Percentiles rank a stretch among this genome's conserved stretches.
These are phyloP conservation scores for Theileria sp. DNA, from an alignment of 169 alveolate species.

Conservation along the genomic window DNA sequence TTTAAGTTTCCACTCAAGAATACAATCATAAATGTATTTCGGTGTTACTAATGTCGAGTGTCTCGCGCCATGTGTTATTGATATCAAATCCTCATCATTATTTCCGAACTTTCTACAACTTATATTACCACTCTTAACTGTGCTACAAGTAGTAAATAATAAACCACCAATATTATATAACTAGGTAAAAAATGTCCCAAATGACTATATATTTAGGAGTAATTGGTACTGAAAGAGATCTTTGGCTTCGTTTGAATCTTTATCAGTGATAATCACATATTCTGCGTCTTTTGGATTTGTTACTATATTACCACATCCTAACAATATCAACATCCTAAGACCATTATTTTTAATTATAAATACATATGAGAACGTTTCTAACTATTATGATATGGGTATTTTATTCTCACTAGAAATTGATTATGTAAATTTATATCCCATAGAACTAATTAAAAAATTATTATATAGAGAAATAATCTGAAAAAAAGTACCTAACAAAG, in stretches of 20 bases:
- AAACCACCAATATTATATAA: neutral
- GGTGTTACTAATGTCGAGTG: constrained; percentile 70
- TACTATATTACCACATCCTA: constrained; percentile 75
- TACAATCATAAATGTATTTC: constrained; percentile 66
- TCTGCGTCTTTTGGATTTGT: constrained; percentile 70
- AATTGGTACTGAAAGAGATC: constrained; percentile 31
- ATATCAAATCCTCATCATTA: constrained; percentile 59
- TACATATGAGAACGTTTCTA: neutral
- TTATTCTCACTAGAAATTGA: neutral
- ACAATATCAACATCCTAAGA: constrained; percentile 48
- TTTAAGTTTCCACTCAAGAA: constrained; percentile 56
- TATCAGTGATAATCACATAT: constrained; percentile 69
- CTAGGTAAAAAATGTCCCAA: neutral
- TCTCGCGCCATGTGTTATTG: constrained; percentile 67
- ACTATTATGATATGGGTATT: too few relatives aligned
- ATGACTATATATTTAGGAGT: neutral
- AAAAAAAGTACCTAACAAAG: constrained; percentile 39
- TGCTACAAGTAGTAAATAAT: neutral
- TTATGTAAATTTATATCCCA: neutral
- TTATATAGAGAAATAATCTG: neutral
- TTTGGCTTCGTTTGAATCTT: constrained; percentile 40
- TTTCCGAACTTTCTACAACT: constrained; percentile 33
- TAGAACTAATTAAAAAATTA: neutral
- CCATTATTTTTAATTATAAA: too few relatives aligned
- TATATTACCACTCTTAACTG: neutral